These are phyloP conservation scores for Schwanniomyces sp. DNA, from an alignment of 805 yeast genomes.

Conservation along the genomic window DNA sequence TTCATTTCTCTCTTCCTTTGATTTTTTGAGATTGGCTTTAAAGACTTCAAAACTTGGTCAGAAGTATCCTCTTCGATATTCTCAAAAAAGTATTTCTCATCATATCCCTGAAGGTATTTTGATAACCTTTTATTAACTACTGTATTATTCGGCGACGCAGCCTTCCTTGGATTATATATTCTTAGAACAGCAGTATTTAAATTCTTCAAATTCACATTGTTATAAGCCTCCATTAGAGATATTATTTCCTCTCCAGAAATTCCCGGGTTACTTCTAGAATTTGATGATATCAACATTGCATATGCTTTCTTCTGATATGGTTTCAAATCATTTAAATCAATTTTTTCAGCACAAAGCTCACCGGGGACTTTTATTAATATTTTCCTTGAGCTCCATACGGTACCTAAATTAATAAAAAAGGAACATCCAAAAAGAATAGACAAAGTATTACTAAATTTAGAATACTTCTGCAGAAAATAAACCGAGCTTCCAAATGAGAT, in stretches of 20 bases:
- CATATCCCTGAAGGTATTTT: neutral
- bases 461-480: neutral
- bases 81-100: conserved; percentile 1
- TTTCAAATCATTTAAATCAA: conserved; percentile 10
- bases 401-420: neutral
- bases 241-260: conserved; percentile 15
- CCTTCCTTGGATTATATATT: conserved; percentile 8
- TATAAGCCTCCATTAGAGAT: conserved; percentile 17
- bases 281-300: conserved; percentile 15
- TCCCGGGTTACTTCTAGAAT: conserved; percentile 16
- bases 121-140: neutral
- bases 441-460: neutral
- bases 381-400: conserved; percentile 2
- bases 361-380: conserved; percentile 8
- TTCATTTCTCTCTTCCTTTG: conserved; percentile 14
- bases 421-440: conserved; percentile 2
- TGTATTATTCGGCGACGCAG: neutral
- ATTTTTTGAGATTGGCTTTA: conserved; percentile 17
- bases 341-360: conserved; percentile 11
- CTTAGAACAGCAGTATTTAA: conserved; percentile 15
- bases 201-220: conserved; percentile 7
- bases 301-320: conserved; percentile 15
- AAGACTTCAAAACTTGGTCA: conserved; percentile 8
- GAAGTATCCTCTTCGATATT: neutral
- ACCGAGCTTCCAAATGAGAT: conserved; percentile 6